A percentile compares a stretch with the other conserved stretches of the same genome.
Conservation (phyloP, 1,284 basidiomycete species). For the Anthracocystis walkeri region DNA sequence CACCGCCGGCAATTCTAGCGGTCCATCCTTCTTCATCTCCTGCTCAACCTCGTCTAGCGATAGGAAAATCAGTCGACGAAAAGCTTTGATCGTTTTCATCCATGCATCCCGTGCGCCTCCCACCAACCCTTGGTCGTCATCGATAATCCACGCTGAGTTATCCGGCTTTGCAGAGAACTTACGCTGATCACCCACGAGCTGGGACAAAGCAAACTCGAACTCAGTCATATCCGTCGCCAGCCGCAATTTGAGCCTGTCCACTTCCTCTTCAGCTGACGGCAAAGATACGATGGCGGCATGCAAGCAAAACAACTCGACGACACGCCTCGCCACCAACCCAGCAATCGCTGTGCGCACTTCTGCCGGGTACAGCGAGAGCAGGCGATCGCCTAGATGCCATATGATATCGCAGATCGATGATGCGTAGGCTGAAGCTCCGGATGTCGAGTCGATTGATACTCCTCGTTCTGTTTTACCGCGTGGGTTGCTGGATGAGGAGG, state of each 20-base stretch:
- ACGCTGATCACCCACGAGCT: conserved; percentile 46
- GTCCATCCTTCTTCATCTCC: background rate
- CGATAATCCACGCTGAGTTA: background rate
- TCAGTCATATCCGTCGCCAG: conserved; percentile 94
- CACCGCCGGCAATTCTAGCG: background rate
- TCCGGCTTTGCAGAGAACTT: no score
- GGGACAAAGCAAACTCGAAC: conserved; percentile 81
- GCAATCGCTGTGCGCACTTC: conserved; percentile 3
- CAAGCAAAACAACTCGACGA: conserved; percentile 76
- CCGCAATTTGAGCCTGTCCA: conserved; percentile 89
- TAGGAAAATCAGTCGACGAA: conserved; percentile 23
- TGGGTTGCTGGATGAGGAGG: background rate
- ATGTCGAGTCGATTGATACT: conserved; percentile 22
- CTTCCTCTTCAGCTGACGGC: conserved; percentile 70
- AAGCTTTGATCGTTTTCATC: conserved; percentile 15
- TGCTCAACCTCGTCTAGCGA: conserved; percentile 15
- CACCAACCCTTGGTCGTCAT: background rate
- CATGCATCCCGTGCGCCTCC: background rate
- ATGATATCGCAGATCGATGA: conserved; percentile 18
- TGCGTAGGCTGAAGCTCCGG: conserved; percentile 28
- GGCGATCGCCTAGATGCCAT: conserved; percentile 4
- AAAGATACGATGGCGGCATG: conserved; percentile 82
- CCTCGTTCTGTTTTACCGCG: background rate
- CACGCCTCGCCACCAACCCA: background rate
- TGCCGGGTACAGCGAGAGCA: conserved; percentile 16